Conservation (phyloP, 106 monocot species). For the Platanthera guangdongensis region DNA sequence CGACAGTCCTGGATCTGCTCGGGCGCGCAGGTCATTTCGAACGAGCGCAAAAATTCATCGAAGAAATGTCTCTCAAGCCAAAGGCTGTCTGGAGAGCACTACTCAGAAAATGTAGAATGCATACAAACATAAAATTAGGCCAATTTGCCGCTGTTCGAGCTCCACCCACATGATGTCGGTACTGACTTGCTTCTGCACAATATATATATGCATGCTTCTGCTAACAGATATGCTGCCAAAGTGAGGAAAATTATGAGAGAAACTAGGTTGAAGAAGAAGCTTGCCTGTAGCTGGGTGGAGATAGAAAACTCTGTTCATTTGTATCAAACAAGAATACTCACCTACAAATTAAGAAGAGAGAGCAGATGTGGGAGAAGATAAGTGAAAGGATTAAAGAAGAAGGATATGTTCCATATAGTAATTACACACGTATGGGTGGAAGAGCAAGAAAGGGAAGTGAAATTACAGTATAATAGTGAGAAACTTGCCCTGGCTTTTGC, state of each 20-base stretch:
- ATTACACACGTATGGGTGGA: slow-evolving; percentile 12
- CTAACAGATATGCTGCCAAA: slow-evolving; percentile 15
- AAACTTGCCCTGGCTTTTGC: slow-evolving; percentile 29
- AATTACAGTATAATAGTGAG: slow-evolving; percentile 19
- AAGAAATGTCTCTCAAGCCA: slow-evolving; percentile 8
- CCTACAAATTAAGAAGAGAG: slow-evolving; percentile 14
- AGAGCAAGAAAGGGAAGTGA: slow-evolving; percentile 20
- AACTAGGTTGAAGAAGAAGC: slow-evolving; percentile 13
- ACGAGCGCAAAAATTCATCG: slow-evolving; percentile 5
- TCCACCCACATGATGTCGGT: slow-evolving; percentile 16
- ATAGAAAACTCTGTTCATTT: slow-evolving; percentile 20
- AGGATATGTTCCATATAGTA: slow-evolving; percentile 24
- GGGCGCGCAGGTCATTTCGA: slow-evolving; percentile 17
- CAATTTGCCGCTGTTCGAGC: slow-evolving; percentile 17
- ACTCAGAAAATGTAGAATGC: slow-evolving; percentile 20
- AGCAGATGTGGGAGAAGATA: slow-evolving; percentile 21
- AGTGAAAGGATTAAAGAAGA: slow-evolving; percentile 15
- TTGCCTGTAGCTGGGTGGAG: slow-evolving; percentile 22
- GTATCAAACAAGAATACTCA: slow-evolving; percentile 19
- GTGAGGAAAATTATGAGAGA: slow-evolving; percentile 19
- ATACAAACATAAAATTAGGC: slow-evolving; percentile 11
- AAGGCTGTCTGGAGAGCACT: slow-evolving; percentile 20
- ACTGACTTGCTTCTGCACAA: slow-evolving; percentile 8
- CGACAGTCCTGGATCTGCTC: slow-evolving; percentile 17
- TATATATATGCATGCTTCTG: slow-evolving; percentile 15